A percentile compares a stretch with the other conserved stretches of the same genome.
Evolutionary conservation across 306 rosid genomes (phyloP).

Genomic region (Inga oerstediana): DNA sequence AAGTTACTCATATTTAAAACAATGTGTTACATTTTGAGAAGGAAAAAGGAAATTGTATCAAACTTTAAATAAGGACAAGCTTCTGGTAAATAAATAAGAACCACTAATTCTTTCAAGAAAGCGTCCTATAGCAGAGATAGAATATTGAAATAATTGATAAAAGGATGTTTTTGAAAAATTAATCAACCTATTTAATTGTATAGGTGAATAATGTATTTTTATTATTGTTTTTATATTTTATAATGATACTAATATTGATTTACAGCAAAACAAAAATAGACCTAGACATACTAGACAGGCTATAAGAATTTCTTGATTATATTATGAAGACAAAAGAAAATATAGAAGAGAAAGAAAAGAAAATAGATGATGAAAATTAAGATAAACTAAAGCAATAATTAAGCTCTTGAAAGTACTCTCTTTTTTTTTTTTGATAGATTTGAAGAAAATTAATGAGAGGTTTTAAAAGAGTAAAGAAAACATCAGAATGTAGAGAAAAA

Average conservation of each 20-base stretch:
- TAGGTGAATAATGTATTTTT: neutral
- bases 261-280: neutral
- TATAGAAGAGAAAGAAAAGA: too few relatives aligned
- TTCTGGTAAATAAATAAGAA: too few relatives aligned
- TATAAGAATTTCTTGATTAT: neutral
- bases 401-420: neutral
- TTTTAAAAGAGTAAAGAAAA: neutral
- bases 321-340: neutral
- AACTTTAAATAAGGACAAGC: too few relatives aligned
- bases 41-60: too few relatives aligned
- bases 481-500: neutral
- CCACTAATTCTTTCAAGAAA: too few relatives aligned
- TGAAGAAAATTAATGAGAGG: neutral
- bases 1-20: too few relatives aligned
- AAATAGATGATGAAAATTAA: neutral
- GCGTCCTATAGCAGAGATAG: too few relatives aligned
- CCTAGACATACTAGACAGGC: neutral
- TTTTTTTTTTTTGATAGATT: neutral
- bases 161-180: too few relatives aligned
- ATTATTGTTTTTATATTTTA: too few relatives aligned
- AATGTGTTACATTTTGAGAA: too few relatives aligned
- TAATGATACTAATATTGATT: neutral
- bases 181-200: too few relatives aligned
- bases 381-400: neutral
- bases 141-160: too few relatives aligned